phyloP scores from a whole-genome alignment of 441 rosid genomes.

The Mallotus japonicus region DNA sequence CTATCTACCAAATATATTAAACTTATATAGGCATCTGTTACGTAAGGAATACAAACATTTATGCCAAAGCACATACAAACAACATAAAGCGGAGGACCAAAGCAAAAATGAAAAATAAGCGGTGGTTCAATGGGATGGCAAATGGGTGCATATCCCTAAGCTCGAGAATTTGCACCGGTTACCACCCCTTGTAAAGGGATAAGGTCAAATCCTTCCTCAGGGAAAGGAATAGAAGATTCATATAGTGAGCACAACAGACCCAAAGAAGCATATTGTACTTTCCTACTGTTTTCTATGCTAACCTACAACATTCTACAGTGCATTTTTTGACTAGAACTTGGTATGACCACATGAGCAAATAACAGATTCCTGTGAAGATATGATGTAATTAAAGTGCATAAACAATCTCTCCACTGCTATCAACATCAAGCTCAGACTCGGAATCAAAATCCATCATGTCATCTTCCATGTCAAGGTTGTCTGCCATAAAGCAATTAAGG shows the following conservation, averaged over 20 bases:
- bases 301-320: constrained; percentile 7
- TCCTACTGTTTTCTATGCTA: constrained; percentile 21
- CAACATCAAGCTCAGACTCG: constrained; percentile 87
- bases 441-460: constrained; percentile 85
- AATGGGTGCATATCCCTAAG: constrained; percentile 4
- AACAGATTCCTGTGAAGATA: neutral
- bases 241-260: constrained; percentile 17
- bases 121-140: neutral
- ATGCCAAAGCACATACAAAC: constrained; percentile 1
- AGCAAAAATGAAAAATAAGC: constrained; percentile 14
- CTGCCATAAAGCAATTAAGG: constrained; percentile 59
- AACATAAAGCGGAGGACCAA: constrained; percentile 7
- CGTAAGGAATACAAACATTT: constrained; percentile 4
- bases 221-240: constrained; percentile 22
- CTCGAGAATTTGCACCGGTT: constrained; percentile 3
- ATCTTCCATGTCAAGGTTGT: constrained; percentile 76
- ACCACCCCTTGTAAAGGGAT: constrained; percentile 16
- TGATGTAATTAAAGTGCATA: constrained; percentile 61
- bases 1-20: constrained; percentile 1
- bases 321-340: constrained; percentile 1
- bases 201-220: constrained; percentile 20
- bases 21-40: neutral
- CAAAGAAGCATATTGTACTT: constrained; percentile 11
- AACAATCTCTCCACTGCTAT: constrained; percentile 93
- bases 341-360: neutral